Percentiles rank a stretch among this genome's conserved stretches.
These are phyloP conservation scores for Aureobasidium sp. DNA, from an alignment of 2,329 filamentous ascomycete species.

Conservation along the genomic window DNA sequence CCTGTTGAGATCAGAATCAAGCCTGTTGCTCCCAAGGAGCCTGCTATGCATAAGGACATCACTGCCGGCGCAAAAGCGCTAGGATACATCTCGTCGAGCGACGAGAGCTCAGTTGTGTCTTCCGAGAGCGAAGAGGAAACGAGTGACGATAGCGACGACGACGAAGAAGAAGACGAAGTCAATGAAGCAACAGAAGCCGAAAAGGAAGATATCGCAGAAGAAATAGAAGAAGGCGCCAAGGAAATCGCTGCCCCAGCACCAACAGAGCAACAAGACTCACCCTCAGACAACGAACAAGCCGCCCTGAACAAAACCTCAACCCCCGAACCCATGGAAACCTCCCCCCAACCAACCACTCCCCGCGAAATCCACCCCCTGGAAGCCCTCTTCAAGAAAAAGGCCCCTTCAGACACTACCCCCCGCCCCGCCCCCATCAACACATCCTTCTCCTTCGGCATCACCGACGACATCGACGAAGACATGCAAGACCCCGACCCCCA, in stretches of 20 bases:
- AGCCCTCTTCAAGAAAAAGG: constrained; percentile 71
- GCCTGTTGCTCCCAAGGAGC: constrained; percentile 14
- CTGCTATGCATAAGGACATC: background rate
- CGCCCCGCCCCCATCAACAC: constrained; percentile 38
- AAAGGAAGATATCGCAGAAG: background rate
- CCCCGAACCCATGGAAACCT: background rate
- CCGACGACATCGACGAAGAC: constrained; percentile 15
- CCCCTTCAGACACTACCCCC: constrained; percentile 24
- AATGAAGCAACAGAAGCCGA: background rate
- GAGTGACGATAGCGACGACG: constrained; percentile 1
- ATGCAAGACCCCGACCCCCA: constrained; percentile 15
- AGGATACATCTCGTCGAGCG: constrained; percentile 3
- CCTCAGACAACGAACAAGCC: background rate
- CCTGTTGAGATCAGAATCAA: constrained; percentile 11
- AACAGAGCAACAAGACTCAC: background rate
- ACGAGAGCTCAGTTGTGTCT: constrained; percentile 12
- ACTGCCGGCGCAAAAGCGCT: constrained; percentile 12
- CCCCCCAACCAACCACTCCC: background rate
- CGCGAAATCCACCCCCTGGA: constrained; percentile 70
- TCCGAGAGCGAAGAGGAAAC: background rate
- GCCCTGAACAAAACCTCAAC: background rate
- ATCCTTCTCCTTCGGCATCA: constrained; percentile 71
- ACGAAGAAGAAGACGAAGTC: background rate
- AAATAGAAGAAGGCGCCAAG: constrained; percentile 18
- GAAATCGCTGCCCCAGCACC: constrained; percentile 9